Conservation (phyloP, 257 asterid genomes). For the Penstemon barbatus region DNA sequence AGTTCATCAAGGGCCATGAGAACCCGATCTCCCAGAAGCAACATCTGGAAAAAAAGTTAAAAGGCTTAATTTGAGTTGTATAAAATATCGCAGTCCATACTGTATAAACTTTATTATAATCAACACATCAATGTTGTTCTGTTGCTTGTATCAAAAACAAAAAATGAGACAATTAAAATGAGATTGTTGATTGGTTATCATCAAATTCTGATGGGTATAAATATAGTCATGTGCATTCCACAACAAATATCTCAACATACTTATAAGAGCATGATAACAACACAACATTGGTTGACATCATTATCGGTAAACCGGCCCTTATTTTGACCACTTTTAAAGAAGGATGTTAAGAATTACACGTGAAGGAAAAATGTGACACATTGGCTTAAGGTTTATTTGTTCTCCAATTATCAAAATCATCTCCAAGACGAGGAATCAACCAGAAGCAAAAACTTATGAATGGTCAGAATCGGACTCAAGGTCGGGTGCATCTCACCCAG, state of each 20-base stretch:
- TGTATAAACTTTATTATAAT: not conserved
- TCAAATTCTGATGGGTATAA: slow-evolving; percentile 4
- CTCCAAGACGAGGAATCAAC: not conserved
- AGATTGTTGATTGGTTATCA: slow-evolving; percentile 2
- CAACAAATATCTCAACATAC: not conserved
- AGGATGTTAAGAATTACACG: not conserved
- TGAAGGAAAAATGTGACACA: not conserved
- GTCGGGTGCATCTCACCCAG: not conserved
- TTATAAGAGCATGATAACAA: slow-evolving; percentile 18
- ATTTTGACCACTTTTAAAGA: not conserved
- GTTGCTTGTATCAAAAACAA: too few relatives aligned
- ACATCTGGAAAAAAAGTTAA: slow-evolving; percentile 44
- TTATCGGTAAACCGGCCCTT: not conserved
- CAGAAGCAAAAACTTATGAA: not conserved
- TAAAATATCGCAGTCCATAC: not conserved
- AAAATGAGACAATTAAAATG: not conserved
- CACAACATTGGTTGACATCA: slow-evolving; percentile 10
- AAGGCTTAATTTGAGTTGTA: not conserved
- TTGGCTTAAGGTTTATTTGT: not conserved
- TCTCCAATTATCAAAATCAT: not conserved
- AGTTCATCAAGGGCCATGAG: slow-evolving; percentile 72
- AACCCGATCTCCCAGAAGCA: slow-evolving; percentile 88
- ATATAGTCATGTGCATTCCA: not conserved
- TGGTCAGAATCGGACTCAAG: not conserved
- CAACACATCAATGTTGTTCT: not conserved